Evolutionary conservation across 2,329 filamentous ascomycete genomes (phyloP).

Genomic region (Dichotomopilus funicola): DNA sequence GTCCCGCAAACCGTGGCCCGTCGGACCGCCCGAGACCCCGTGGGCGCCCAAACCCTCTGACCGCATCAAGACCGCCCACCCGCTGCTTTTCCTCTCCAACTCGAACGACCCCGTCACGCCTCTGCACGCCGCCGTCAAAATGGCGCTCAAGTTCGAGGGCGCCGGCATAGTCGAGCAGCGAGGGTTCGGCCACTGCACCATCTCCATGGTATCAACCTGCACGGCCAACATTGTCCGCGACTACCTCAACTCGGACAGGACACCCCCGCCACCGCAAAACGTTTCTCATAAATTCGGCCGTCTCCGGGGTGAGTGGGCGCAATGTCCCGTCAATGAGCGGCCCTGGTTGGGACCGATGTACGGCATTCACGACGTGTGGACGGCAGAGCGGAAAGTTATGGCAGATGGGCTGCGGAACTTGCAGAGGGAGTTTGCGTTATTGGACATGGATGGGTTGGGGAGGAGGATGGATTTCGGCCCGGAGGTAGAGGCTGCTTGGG

Average conservation of each 20-base stretch:
- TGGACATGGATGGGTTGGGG: no score
- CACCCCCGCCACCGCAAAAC: slow-evolving; percentile 27
- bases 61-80: slow-evolving; percentile 41
- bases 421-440: no score
- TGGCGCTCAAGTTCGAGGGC: slow-evolving; percentile 32
- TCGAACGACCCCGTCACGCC: slow-evolving; percentile 55
- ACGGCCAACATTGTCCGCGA: slow-evolving; percentile 30
- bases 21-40: slow-evolving; percentile 11
- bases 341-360: background rate
- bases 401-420: no score
- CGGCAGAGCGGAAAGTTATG: no score
- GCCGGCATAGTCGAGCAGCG: slow-evolving; percentile 34
- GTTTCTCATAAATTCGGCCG: background rate
- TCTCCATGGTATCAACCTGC: slow-evolving; percentile 32
- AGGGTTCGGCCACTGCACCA: slow-evolving; percentile 32
- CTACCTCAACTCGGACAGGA: slow-evolving; percentile 32
- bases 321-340: background rate
- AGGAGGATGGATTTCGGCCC: no score
- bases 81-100: slow-evolving; percentile 52
- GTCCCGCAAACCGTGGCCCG: no score
- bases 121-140: slow-evolving; percentile 38
- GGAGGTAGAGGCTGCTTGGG: no score
- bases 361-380: no score
- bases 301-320: no score
- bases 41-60: slow-evolving; percentile 24